Percentiles rank a stretch among this genome's conserved stretches.
These are phyloP conservation scores for Apiotrichum sp. DNA, from an alignment of 1,284 basidiomycete species.

Conservation along the genomic window DNA sequence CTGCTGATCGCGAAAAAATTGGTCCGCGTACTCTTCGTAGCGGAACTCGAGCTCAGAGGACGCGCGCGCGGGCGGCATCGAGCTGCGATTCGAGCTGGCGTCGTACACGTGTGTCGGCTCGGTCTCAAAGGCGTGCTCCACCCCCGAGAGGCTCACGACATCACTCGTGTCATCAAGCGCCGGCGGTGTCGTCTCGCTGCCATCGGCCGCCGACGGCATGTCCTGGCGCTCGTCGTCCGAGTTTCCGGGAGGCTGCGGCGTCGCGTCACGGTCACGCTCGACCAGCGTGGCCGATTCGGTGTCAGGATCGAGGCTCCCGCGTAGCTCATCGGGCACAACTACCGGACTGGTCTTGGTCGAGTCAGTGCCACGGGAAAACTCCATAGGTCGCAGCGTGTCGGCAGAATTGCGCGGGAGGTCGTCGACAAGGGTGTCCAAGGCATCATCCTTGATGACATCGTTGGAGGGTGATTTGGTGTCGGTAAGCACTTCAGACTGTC, in stretches of 20 bases:
- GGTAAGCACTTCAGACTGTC: not conserved
- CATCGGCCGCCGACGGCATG: not conserved
- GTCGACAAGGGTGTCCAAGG: not conserved
- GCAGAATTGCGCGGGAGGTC: not conserved
- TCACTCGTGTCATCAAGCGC: conserved; percentile 15
- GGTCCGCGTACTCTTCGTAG: conserved; percentile 17
- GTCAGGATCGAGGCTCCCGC: not conserved
- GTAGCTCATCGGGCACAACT: not conserved
- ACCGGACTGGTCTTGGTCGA: not conserved
- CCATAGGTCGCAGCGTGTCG: not conserved
- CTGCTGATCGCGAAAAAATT: conserved; percentile 10
- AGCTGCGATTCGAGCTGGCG: conserved; percentile 6
- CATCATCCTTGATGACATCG: not conserved
- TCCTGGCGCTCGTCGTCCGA: not conserved
- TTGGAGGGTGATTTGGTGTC: not conserved
- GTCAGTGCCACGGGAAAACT: not conserved
- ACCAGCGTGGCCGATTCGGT: not conserved
- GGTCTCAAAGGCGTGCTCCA: not conserved
- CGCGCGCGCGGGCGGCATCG: conserved; percentile 15
- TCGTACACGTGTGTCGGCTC: conserved; percentile 1
- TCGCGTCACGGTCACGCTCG: not conserved
- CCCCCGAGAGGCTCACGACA: conserved; percentile 13
- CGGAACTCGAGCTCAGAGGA: conserved; percentile 18
- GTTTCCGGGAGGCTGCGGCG: not conserved
- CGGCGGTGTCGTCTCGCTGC: not conserved